phyloP scores from a whole-genome alignment of 208 protist species.

The Porcisia hertigi region DNA sequence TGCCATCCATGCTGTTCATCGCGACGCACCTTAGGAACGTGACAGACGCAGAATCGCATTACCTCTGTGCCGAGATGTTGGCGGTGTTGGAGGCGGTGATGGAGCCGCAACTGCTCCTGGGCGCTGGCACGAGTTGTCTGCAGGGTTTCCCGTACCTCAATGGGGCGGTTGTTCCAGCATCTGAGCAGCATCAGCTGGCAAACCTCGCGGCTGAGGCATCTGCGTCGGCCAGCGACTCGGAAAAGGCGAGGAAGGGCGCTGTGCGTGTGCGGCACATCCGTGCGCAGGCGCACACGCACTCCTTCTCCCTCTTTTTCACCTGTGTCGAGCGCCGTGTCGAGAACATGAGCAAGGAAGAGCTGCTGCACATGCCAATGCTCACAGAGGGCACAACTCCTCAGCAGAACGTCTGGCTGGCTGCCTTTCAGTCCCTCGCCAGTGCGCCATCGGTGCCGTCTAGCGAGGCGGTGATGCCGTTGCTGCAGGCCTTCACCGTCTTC shows the following conservation, averaged over 20 bases:
- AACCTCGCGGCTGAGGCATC: conserved; percentile 19
- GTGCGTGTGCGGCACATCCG: conserved; percentile 32
- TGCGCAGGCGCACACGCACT: conserved; percentile 71
- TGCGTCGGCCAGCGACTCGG: neutral
- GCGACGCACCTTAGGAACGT: conserved; percentile 45
- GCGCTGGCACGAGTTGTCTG: conserved; percentile 64
- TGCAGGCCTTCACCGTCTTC: conserved; percentile 82
- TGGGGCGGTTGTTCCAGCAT: conserved; percentile 32
- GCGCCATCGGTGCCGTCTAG: conserved; percentile 58
- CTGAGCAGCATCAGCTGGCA: conserved; percentile 31
- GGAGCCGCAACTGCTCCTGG: conserved; percentile 83
- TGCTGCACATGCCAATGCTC: conserved; percentile 66
- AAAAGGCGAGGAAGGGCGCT: conserved; percentile 17
- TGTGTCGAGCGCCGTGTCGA: conserved; percentile 70
- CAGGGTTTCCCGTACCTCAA: conserved; percentile 57
- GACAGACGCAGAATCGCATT: conserved; percentile 76
- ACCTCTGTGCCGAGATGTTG: conserved; percentile 73
- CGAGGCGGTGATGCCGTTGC: conserved; percentile 67
- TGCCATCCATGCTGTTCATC: conserved; percentile 59
- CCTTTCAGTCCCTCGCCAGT: conserved; percentile 68
- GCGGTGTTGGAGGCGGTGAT: conserved; percentile 85
- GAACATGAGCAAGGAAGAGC: conserved; percentile 70
- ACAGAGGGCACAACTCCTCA: conserved; percentile 50
- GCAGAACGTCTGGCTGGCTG: conserved; percentile 85
- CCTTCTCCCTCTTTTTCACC: conserved; percentile 70